Conservation (phyloP, 345 rosid species). For the Salix caprea region DNA sequence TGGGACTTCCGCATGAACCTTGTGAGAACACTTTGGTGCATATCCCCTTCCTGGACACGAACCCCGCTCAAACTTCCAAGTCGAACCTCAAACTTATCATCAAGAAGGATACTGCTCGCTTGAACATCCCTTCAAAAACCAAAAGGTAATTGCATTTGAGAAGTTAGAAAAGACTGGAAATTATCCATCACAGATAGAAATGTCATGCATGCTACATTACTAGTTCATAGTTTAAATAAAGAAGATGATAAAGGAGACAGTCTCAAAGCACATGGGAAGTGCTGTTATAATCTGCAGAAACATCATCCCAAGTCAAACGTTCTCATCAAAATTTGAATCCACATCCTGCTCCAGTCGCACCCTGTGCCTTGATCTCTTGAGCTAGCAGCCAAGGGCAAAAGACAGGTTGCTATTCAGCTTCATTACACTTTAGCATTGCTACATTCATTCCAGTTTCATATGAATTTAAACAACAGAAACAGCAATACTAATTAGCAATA, state of each 20-base stretch:
- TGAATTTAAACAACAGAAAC: background rate
- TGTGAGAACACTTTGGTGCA: conserved; percentile 68
- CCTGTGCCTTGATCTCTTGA: background rate
- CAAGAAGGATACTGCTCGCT: conserved; percentile 98
- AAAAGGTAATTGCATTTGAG: conserved; percentile 7
- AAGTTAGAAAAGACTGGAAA: background rate
- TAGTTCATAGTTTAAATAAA: background rate
- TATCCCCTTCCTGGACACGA: conserved; percentile 75
- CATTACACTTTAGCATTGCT: background rate
- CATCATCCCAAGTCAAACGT: background rate
- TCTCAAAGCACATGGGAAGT: background rate
- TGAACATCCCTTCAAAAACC: conserved; percentile 75
- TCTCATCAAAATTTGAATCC: background rate
- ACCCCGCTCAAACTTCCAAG: conserved; percentile 85
- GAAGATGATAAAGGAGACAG: background rate
- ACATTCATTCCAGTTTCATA: background rate
- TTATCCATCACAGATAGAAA: background rate
- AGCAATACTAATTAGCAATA: background rate
- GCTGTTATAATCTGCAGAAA: background rate
- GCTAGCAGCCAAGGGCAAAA: background rate
- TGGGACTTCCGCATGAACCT: conserved; percentile 77
- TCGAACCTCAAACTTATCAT: conserved; percentile 93
- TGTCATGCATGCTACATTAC: background rate
- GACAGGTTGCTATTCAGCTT: background rate
- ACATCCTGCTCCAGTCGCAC: background rate